Evolutionary conservation across 176 grass and related monocot genomes (phyloP).

Genomic region (Lolium perenne): DNA sequence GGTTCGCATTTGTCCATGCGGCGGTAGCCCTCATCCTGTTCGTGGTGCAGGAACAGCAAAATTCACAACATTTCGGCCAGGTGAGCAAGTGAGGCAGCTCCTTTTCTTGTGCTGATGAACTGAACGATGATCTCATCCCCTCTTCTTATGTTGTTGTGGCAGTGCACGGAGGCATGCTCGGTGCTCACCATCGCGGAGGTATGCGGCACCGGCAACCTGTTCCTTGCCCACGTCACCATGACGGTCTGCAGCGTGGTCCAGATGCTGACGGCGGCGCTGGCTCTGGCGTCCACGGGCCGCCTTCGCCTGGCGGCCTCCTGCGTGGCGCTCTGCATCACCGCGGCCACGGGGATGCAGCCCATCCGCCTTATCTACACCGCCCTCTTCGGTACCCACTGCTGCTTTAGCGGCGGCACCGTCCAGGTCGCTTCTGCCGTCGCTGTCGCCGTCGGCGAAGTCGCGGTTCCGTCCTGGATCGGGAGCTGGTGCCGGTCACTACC

Average conservation of each 20-base stretch:
- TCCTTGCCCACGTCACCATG: not conserved
- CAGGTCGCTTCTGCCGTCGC: not conserved
- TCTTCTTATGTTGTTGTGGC: not conserved
- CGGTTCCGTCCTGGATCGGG: not conserved
- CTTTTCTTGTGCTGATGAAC: too few relatives aligned
- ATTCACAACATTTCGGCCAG: not conserved
- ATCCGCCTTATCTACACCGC: not conserved
- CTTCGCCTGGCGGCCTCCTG: not conserved
- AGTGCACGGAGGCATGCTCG: not conserved
- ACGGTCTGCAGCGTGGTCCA: not conserved
- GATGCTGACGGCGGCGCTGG: not conserved
- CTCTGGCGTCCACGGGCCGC: not conserved
- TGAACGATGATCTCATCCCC: not conserved
- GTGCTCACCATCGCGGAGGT: not conserved
- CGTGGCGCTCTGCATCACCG: not conserved
- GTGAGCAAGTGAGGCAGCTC: not conserved
- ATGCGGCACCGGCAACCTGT: not conserved
- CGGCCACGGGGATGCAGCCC: not conserved
- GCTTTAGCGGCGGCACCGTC: not conserved
- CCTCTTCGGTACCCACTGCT: not conserved
- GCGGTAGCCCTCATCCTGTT: not conserved
- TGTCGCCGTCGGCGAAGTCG: not conserved
- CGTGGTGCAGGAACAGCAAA: not conserved
- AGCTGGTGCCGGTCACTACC: too few relatives aligned
- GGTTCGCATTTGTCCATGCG: not conserved